phyloP scores from a whole-genome alignment of 345 rosid species.

The Laguncularia racemosa region DNA sequence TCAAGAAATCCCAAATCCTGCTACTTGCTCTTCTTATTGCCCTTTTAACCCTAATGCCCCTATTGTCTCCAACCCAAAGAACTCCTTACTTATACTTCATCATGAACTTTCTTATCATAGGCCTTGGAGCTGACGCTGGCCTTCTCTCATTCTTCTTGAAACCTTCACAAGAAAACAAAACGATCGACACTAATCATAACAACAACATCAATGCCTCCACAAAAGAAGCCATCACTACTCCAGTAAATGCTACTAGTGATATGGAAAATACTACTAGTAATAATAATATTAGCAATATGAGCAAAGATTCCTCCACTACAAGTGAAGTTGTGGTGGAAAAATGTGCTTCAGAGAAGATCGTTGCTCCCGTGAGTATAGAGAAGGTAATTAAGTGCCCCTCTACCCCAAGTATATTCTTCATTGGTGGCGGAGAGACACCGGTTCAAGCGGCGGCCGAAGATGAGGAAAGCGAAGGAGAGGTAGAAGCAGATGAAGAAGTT shows the following conservation, averaged over 20 bases:
- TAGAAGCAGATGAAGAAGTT: slow-evolving; percentile 19
- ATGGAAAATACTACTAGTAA: neutral
- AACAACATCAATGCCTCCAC: too few species aligned
- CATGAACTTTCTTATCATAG: slow-evolving; percentile 48
- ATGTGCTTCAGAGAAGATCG: slow-evolving; percentile 25
- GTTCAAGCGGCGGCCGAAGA: slow-evolving; percentile 8
- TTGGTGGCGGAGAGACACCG: slow-evolving; percentile 33
- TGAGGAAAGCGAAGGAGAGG: slow-evolving; percentile 6
- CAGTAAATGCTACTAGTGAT: neutral
- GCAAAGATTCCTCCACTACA: too few species aligned
- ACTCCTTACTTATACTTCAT: slow-evolving; percentile 48
- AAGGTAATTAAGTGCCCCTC: slow-evolving; percentile 44
- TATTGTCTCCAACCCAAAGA: slow-evolving; percentile 40
- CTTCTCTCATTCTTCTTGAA: slow-evolving; percentile 35
- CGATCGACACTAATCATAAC: too few species aligned
- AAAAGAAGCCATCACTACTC: neutral
- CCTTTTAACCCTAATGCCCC: slow-evolving; percentile 39
- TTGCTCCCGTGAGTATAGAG: slow-evolving; percentile 6
- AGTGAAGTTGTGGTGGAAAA: slow-evolving; percentile 11
- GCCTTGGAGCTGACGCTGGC: slow-evolving; percentile 63
- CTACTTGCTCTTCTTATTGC: slow-evolving; percentile 32
- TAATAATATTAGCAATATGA: neutral
- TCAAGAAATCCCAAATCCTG: slow-evolving; percentile 39
- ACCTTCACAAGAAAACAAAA: slow-evolving; percentile 23
- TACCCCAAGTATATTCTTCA: slow-evolving; percentile 53